Base-by-base conservation (phyloP, 495 filamentous ascomycete genomes). In the Annulohypoxylon moriforme region DNA sequence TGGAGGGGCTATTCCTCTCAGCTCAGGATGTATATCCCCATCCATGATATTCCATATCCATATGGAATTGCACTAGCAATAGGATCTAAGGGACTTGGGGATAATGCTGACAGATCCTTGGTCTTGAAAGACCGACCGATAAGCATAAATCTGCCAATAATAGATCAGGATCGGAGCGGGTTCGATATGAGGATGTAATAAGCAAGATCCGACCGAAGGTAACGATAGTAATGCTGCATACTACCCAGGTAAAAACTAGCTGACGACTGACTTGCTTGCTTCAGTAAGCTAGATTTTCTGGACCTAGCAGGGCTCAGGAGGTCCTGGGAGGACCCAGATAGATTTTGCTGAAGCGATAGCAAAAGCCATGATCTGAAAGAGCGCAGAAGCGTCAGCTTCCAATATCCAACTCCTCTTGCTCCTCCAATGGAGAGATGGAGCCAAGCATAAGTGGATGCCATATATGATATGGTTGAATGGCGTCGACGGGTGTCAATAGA, bases 41-140 rank as follows among this genome's bases (percentile, higher is more conserved):
- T 50, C 60, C 47, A 40, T 40, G 14, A 40, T 13, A 14, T 40
- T 14, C 36, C 36, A 20, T 24, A 31, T 57, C 34, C 56, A 44
- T 44, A 44, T 44, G 40, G 49, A 40, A 52, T 60, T 72, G 50
- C 38, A 55, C 59, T 64, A 53, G 52, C 59, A 55, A 61, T 52
- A 53, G 42, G 31, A n/a, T 14, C n/a, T 13, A 14, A 40, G 36
- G 36, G 36, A 40, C 36, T 40, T 14, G 36, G 36, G 60, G 3
- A 20, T 60, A 56, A 52, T 62, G 71, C 66, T 66, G 61, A 68
- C 70, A 36, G 53, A 47, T 61, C 60, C 60, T 63, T 57, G 53
- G 24, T 20, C 11, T 52, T 34, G 11, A 61, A 64, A 56, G 8
- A 13, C 69, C 59, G 59, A 56, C 24, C 53, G 22, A 58, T 65